Percentiles rank a stretch among this genome's conserved stretches.
phyloP scores from a whole-genome alignment of 2,329 filamentous ascomycete species.

The Phialophora tarda region DNA sequence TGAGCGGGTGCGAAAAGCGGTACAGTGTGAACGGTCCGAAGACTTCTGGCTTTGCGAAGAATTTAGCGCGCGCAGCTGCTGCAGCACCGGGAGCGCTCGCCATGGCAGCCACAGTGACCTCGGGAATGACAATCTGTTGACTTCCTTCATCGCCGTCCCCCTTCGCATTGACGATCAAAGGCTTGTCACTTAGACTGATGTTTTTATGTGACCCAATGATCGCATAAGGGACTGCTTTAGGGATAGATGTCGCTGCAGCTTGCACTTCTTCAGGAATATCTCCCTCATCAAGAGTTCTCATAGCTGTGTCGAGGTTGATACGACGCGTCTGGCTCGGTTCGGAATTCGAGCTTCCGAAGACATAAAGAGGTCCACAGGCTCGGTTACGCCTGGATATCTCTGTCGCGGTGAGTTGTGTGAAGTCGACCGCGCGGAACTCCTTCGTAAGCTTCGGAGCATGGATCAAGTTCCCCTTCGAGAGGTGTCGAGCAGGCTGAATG shows the following conservation, averaged over 20 bases:
- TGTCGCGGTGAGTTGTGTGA: slow-evolving; percentile 59
- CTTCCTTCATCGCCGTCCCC: not conserved
- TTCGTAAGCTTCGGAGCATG: slow-evolving; percentile 77
- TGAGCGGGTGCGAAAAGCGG: slow-evolving; percentile 28
- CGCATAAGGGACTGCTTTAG: slow-evolving; percentile 46
- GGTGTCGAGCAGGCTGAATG: slow-evolving; percentile 40
- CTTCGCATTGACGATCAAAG: slow-evolving; percentile 46
- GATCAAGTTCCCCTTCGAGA: slow-evolving; percentile 35
- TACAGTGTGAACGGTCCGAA: slow-evolving; percentile 28
- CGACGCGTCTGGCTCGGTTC: slow-evolving; percentile 6
- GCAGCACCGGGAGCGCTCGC: slow-evolving; percentile 19
- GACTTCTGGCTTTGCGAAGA: slow-evolving; percentile 24
- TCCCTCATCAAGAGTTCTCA: slow-evolving; percentile 21
- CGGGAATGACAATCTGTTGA: slow-evolving; percentile 28
- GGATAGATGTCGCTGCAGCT: slow-evolving; percentile 23
- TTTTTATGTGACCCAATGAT: slow-evolving; percentile 43
- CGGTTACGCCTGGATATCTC: slow-evolving; percentile 56
- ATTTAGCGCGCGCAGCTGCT: slow-evolving; percentile 29
- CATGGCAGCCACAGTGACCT: slow-evolving; percentile 32
- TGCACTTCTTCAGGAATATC: slow-evolving; percentile 27
- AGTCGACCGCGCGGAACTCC: slow-evolving; percentile 67
- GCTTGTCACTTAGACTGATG: slow-evolving; percentile 45
- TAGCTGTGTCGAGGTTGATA: slow-evolving; percentile 30
- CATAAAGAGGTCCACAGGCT: slow-evolving; percentile 32
- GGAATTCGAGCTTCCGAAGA: slow-evolving; percentile 2